Percentiles rank a stretch among this genome's conserved stretches.
Conservation (phyloP, 2,329 filamentous ascomycete species). For the Karstenula rhodostoma region DNA sequence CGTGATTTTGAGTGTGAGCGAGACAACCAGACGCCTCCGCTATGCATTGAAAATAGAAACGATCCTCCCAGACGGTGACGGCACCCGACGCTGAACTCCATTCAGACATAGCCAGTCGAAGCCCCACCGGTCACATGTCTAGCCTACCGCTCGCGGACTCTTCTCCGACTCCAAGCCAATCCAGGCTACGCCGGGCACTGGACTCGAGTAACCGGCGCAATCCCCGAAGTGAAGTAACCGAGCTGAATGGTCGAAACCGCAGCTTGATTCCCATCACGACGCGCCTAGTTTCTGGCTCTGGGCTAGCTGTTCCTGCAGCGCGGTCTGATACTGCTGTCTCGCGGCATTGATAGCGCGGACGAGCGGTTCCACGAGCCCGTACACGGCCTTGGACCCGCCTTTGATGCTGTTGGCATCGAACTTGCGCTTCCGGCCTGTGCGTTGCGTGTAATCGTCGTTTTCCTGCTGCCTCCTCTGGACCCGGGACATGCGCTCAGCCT, state of each 20-base stretch:
- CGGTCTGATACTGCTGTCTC: conserved; percentile 73
- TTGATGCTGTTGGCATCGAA: conserved; percentile 73
- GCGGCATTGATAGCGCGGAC: conserved; percentile 75
- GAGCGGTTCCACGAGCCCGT: conserved; percentile 78
- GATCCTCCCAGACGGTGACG: conserved; percentile 1
- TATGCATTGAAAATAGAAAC: conserved; percentile 31
- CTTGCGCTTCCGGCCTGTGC: conserved; percentile 76
- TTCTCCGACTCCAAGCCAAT: not conserved
- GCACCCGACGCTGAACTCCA: not conserved
- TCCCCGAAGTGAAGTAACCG: not conserved
- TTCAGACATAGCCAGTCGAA: not conserved
- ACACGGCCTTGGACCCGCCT: conserved; percentile 79
- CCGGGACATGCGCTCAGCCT: conserved; percentile 72
- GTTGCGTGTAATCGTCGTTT: conserved; percentile 73
- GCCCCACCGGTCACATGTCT: not conserved
- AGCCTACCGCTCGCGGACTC: not conserved
- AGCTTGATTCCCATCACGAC: not conserved
- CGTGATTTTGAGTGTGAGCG: not conserved
- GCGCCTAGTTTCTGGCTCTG: conserved; percentile 16
- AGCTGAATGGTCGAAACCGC: not conserved
- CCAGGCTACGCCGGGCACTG: not conserved
- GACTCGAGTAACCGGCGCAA: not conserved
- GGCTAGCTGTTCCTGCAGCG: conserved; percentile 66
- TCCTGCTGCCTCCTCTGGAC: conserved; percentile 74
- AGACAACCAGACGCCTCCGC: conserved; percentile 37